These are phyloP conservation scores for Saccharomycopsis selenospora DNA, from an alignment of 805 yeast genomes.

Conservation along the genomic window DNA sequence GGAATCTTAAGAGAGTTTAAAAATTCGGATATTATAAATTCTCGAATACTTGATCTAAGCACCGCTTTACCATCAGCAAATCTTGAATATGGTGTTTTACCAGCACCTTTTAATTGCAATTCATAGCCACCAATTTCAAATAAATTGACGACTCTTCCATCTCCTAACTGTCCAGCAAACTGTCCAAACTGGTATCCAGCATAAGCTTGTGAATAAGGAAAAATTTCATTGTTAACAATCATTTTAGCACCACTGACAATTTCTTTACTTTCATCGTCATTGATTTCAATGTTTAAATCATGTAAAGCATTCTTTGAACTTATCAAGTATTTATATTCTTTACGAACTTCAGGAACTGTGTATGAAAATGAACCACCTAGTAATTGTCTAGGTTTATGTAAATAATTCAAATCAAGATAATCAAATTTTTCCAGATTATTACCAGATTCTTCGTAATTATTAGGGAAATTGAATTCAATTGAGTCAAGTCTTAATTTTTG, in stretches of 20 bases:
- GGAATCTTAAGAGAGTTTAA: slow-evolving; percentile 79
- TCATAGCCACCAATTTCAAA: slow-evolving; percentile 67
- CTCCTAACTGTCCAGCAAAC: slow-evolving; percentile 97
- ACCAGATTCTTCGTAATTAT: not conserved
- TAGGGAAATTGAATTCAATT: not conserved
- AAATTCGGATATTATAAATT: slow-evolving; percentile 78
- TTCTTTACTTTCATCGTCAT: slow-evolving; percentile 37
- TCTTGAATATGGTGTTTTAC: slow-evolving; percentile 84
- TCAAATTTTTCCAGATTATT: slow-evolving; percentile 1
- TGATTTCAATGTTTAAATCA: slow-evolving; percentile 46
- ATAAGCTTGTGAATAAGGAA: slow-evolving; percentile 85
- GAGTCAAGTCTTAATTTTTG: slow-evolving; percentile 8
- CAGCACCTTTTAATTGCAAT: slow-evolving; percentile 86
- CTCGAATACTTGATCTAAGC: slow-evolving; percentile 78
- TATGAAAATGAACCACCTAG: slow-evolving; percentile 65
- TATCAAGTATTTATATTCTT: slow-evolving; percentile 45
- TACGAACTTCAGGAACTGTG: slow-evolving; percentile 58
- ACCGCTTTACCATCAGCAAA: slow-evolving; percentile 98
- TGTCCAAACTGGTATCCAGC: slow-evolving; percentile 96
- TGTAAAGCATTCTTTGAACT: slow-evolving; percentile 53
- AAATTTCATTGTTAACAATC: slow-evolving; percentile 36
- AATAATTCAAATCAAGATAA: slow-evolving; percentile 25
- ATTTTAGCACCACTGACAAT: slow-evolving; percentile 57
- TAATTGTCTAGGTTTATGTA: slow-evolving; percentile 46
- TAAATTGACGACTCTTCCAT: slow-evolving; percentile 81